Evolutionary conservation across 148 eudicot genomes (phyloP).

Genomic region (Rhododendron simsii): DNA sequence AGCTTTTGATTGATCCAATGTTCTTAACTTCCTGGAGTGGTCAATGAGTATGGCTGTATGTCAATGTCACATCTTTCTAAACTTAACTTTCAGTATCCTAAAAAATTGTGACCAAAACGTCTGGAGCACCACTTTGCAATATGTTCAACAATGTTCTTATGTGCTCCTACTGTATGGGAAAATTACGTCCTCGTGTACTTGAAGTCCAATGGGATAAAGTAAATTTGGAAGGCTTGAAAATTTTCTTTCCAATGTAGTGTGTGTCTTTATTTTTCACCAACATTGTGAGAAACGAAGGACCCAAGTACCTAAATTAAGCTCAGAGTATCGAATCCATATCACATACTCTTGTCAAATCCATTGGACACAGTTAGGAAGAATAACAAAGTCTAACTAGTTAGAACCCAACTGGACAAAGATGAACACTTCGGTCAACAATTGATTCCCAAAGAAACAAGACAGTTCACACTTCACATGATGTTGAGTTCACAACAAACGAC

Average conservation of each 20-base stretch:
- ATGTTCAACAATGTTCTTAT: neutral
- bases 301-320: neutral
- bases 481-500: slow-evolving; percentile 20
- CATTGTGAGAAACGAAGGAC: neutral
- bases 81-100: neutral
- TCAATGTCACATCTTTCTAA: neutral
- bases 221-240: neutral
- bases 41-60: neutral
- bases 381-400: neutral
- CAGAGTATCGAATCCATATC: neutral
- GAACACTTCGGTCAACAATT: slow-evolving; percentile 1
- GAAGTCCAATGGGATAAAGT: neutral
- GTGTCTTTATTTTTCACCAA: neutral
- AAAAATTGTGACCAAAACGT: neutral
- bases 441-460: slow-evolving; percentile 7
- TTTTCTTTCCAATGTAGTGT: neutral
- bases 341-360: neutral
- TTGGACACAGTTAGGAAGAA: neutral
- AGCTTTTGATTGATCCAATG: too few relatives aligned
- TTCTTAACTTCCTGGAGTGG: too few relatives aligned
- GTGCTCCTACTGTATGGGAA: neutral
- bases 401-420: neutral
- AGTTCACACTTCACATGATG: slow-evolving; percentile 12
- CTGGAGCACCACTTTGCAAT: neutral
- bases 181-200: neutral